phyloP scores from a whole-genome alignment of 345 rosid genomes.

The Hevea brasiliensis region DNA sequence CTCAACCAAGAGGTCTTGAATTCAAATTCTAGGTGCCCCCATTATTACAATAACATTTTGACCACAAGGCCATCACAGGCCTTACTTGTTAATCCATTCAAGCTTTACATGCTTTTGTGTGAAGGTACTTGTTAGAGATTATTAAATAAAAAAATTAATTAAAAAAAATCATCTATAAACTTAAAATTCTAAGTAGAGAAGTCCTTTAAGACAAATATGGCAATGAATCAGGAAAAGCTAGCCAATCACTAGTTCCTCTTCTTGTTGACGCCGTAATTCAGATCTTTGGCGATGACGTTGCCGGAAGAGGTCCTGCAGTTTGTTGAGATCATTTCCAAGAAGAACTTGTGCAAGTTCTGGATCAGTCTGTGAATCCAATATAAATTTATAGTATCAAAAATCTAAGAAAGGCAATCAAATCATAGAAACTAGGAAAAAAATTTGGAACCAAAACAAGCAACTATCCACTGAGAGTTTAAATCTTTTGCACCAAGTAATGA shows the following conservation, averaged over 20 bases:
- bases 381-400: constrained; percentile 8
- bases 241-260: constrained; percentile 74
- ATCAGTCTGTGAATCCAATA: constrained; percentile 48
- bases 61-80: neutral
- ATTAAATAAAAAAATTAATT: neutral
- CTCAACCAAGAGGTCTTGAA: neutral
- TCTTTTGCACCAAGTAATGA: neutral
- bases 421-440: neutral
- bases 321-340: constrained; percentile 81
- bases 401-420: neutral
- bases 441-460: neutral
- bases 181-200: neutral
- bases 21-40: neutral
- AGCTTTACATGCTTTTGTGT: neutral
- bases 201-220: neutral
- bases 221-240: constrained; percentile 17
- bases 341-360: constrained; percentile 91
- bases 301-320: constrained; percentile 68
- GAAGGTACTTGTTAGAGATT: neutral
- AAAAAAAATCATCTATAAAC: neutral
- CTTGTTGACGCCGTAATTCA: constrained; percentile 60
- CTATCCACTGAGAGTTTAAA: neutral
- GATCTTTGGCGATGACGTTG: constrained; percentile 72
- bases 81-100: neutral
- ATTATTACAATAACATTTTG: neutral